Percentiles rank a stretch among this genome's conserved stretches.
Conservation (phyloP, 768 basidiomycete genomes). For the Hydnum rufescens region DNA sequence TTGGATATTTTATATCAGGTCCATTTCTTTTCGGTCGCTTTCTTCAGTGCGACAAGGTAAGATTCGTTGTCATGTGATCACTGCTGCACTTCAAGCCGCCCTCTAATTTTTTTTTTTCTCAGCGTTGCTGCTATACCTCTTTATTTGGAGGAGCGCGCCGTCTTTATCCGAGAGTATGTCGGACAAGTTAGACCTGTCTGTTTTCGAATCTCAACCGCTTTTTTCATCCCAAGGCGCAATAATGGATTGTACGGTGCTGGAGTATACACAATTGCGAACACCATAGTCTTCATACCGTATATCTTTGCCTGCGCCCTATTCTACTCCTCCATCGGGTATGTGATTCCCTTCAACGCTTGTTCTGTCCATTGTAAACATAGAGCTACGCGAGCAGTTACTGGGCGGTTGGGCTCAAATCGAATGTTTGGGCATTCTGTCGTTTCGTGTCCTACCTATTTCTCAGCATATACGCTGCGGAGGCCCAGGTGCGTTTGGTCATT, state of each 20-base stretch:
- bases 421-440: constrained; percentile 30
- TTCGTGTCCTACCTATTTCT: constrained; percentile 36
- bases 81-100: not conserved
- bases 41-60: constrained; percentile 19
- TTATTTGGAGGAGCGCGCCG: constrained; percentile 37
- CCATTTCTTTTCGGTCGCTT: constrained; percentile 35
- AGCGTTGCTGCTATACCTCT: constrained; percentile 37
- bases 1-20: constrained; percentile 26
- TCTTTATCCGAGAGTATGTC: constrained; percentile 30
- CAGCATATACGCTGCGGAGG: constrained; percentile 32
- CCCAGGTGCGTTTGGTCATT: too few relatives aligned
- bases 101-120: not conserved
- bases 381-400: constrained; percentile 12
- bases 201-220: not conserved
- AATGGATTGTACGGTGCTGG: constrained; percentile 38
- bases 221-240: constrained; percentile 16
- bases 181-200: not conserved
- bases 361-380: constrained; percentile 8
- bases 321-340: constrained; percentile 32
- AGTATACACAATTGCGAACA: constrained; percentile 34
- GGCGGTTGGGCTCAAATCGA: constrained; percentile 27
- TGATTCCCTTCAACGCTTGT: constrained; percentile 10
- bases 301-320: constrained; percentile 29
- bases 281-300: constrained; percentile 33
- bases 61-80: constrained; percentile 6